A percentile compares a stretch with the other conserved stretches of the same genome.
phyloP scores from a whole-genome alignment of 352 stramenopile genomes.

The Blastocystis sp. region DNA sequence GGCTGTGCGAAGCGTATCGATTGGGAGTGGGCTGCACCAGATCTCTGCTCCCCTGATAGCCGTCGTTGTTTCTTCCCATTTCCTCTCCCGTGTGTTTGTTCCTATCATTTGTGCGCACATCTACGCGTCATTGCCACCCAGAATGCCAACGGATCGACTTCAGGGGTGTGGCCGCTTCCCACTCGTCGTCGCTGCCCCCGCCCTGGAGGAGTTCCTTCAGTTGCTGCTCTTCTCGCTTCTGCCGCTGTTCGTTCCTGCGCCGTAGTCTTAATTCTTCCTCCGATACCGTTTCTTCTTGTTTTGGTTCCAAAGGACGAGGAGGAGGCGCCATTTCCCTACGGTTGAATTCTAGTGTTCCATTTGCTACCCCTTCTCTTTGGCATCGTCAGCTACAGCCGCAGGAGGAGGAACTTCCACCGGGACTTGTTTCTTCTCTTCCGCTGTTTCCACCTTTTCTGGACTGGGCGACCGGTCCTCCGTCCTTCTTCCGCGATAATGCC shows the following conservation, averaged over 20 bases:
- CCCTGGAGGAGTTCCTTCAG: background rate
- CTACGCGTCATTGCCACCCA: background rate
- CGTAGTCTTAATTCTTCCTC: background rate
- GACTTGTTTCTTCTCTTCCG: background rate
- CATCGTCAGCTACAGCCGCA: background rate
- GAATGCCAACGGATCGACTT: slow-evolving; percentile 35
- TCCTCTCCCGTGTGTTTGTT: background rate
- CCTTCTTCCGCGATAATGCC: slow-evolving; percentile 12
- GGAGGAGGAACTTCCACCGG: background rate
- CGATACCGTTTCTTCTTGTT: background rate
- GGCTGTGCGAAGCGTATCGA: background rate
- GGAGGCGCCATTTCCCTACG: background rate
- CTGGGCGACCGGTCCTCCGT: slow-evolving; percentile 4
- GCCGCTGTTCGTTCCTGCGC: background rate
- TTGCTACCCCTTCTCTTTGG: background rate
- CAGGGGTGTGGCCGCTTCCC: slow-evolving; percentile 37
- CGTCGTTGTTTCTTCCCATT: background rate
- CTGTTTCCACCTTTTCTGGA: background rate
- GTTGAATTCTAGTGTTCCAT: background rate
- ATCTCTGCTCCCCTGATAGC: background rate
- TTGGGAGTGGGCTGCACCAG: background rate
- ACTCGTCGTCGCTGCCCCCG: slow-evolving; percentile 27
- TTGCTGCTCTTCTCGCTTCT: background rate
- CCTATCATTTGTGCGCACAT: background rate
- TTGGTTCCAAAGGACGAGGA: background rate